Evolutionary conservation across 495 filamentous ascomycete genomes (phyloP), one percentile per base, ranked within the genome.

Genomic region (Cladorrhinum samala): DNA sequence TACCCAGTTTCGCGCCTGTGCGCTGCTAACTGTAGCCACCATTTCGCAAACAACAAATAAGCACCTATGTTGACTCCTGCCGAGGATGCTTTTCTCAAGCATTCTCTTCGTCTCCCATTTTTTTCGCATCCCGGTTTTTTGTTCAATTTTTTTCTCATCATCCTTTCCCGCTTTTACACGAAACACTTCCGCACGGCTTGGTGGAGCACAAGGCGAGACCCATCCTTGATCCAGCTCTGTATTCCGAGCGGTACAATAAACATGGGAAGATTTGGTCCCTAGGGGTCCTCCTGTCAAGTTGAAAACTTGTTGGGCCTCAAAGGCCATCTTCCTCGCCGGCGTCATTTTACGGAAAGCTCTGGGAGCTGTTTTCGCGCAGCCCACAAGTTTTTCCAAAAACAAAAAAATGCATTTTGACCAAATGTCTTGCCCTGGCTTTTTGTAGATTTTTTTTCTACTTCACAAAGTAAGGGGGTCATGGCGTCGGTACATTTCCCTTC

Each of bases 161-260:
- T 46, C 36, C 36, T 42, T 25, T 14, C 21, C 37, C n/a, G 24
- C 44, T 50, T 30, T 19, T 8, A 46, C n/a, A n/a, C n/a, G n/a
- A 38, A 23, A 49, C 37, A 37, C 48, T 55, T 70, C 75, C 73
- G 77, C 77, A 74, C 71, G 76, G 72, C 75, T 68, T 76, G 77
- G 77, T 80, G 78, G 77, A 80, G 77, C 72, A 77, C 78, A 80
- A 80, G 77, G 78, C 76, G 77, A 79, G 78, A 77, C 61, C 75
- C 67, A 76, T 82, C 78, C 77, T 80, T 82, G 77, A 69, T 66
- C 55, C 65, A 58, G 73, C 77, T 79, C 75, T 82, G 77, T 82
- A 80, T 80, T 80, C 77, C 77, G 77, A 77, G 77, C 78, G 78
- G 75, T 69, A 82, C 50, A 82, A 68, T 49, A 66, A 77, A 57